Evolutionary conservation across 352 stramenopile species (phyloP), one percentile per base, ranked within the genome.

Genomic region (Pythium scleroteichum): DNA sequence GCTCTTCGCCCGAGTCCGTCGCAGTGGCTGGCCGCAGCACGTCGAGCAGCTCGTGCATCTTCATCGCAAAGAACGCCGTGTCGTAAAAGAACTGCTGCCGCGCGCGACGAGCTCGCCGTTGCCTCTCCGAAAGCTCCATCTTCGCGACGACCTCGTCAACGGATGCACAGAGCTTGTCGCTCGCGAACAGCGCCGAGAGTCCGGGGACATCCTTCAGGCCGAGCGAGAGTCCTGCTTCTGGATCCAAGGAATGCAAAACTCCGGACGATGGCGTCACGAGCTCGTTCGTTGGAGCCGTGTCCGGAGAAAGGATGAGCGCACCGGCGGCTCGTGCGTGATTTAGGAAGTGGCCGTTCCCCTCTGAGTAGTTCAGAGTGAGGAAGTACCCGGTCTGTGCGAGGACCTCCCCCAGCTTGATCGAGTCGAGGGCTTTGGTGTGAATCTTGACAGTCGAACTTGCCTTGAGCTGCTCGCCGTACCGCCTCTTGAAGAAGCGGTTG

Each of bases 51-150:
- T 75, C 69, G 24, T 63, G 57, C 78, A 87, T 87, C 69, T 84
- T 87, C 50, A 57, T 42, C 26, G 71, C 70, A 35, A 88, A 88
- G 53, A 83, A 85, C 35, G 77, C 78, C 27, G 78, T 68, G 66
- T 88, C 79, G 46, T 86, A 72, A 47, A 72, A 71, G 50, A 84
- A 90, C 56, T 87, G 78, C 69, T 73, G 6, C 69, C 78, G 19
- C 54, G 65, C 20, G 35, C 47, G 3, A 66, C 73, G 76, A 78
- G 78, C 7, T 45, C 42, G 53, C 77, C 62, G 8, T 3, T 14
- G 20, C 19, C 76, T 67, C 51, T 87, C 51, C 9, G 20, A 20
- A 9, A 42, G 27, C 0, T 73, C 57, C 0, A 71, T 76, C 66
- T 84, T 83, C 5, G 64, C 49, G 2, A 87, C 39, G n/a, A 90